phyloP scores from a whole-genome alignment of 176 grass and related monocot genomes.

The Bolboschoenus planiculmis region DNA sequence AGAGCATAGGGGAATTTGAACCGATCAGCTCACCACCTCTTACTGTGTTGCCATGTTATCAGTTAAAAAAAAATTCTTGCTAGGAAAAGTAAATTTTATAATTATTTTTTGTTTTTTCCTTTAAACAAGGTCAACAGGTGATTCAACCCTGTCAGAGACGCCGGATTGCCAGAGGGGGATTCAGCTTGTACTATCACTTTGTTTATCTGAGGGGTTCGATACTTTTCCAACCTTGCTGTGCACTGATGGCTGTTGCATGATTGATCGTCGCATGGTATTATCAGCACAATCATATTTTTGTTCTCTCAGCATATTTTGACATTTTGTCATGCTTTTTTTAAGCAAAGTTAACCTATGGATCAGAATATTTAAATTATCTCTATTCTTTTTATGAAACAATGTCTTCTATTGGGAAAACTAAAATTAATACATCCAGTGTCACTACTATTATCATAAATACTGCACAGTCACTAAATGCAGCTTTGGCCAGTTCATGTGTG shows the following conservation, averaged over 20 bases:
- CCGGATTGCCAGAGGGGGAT: slow-evolving; percentile 87
- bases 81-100: background rate
- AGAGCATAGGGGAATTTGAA: background rate
- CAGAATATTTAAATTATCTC: background rate
- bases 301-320: background rate
- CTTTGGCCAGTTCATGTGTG: background rate
- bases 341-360: background rate
- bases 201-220: slow-evolving; percentile 89
- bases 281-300: slow-evolving; percentile 18
- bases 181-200: slow-evolving; percentile 71
- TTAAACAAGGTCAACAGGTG: slow-evolving; percentile 68
- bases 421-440: background rate
- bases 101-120: background rate
- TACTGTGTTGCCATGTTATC: background rate
- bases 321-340: background rate
- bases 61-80: background rate
- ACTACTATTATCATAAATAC: background rate
- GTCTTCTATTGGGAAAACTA: too few species aligned
- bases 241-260: slow-evolving; percentile 95
- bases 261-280: slow-evolving; percentile 92
- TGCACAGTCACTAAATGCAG: background rate
- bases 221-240: slow-evolving; percentile 93
- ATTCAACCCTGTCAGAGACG: slow-evolving; percentile 68
- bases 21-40: background rate
- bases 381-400: too few species aligned